Evolutionary conservation across 768 basidiomycete genomes (phyloP).

Genomic region (Termitomyces sp.): DNA sequence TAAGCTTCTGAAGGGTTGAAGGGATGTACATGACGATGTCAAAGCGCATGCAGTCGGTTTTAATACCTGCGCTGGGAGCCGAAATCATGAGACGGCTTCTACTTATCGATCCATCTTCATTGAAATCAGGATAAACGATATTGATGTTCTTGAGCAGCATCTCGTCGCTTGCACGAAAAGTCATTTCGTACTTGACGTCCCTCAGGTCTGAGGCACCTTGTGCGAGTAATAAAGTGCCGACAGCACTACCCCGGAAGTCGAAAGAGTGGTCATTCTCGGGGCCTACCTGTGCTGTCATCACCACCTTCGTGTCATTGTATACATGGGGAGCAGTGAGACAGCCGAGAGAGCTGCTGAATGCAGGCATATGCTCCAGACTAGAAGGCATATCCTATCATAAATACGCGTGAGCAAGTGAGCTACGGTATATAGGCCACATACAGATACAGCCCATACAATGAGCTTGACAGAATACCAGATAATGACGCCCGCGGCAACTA

Average conservation of each 20-base stretch:
- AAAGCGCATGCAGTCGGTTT: slow-evolving; percentile 44
- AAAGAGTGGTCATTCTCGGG: slow-evolving; percentile 35
- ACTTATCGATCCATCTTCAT: slow-evolving; percentile 23
- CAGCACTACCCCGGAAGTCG: slow-evolving; percentile 39
- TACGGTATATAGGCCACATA: slow-evolving; percentile 17
- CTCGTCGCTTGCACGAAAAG: slow-evolving; percentile 36
- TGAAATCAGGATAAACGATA: slow-evolving; percentile 29
- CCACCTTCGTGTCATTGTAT: slow-evolving; percentile 34
- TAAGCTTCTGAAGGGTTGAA: slow-evolving; percentile 40
- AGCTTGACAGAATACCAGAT: slow-evolving; percentile 39
- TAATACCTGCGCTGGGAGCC: slow-evolving; percentile 25
- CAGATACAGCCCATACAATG: slow-evolving; percentile 42
- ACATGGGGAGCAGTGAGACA: slow-evolving; percentile 39
- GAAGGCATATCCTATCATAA: slow-evolving; percentile 36
- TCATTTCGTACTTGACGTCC: slow-evolving; percentile 45
- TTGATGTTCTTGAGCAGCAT: slow-evolving; percentile 31
- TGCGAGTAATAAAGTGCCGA: slow-evolving; percentile 46
- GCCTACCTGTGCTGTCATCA: slow-evolving; percentile 31
- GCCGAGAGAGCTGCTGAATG: slow-evolving; percentile 46
- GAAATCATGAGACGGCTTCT: slow-evolving; percentile 33
- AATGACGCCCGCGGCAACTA: slow-evolving; percentile 36
- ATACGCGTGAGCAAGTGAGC: not conserved
- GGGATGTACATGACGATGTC: slow-evolving; percentile 50
- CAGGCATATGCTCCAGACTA: slow-evolving; percentile 52
- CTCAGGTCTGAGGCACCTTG: slow-evolving; percentile 34